phyloP scores from a whole-genome alignment of 106 monocot genomes.

The Apostasia shenzhenica region DNA sequence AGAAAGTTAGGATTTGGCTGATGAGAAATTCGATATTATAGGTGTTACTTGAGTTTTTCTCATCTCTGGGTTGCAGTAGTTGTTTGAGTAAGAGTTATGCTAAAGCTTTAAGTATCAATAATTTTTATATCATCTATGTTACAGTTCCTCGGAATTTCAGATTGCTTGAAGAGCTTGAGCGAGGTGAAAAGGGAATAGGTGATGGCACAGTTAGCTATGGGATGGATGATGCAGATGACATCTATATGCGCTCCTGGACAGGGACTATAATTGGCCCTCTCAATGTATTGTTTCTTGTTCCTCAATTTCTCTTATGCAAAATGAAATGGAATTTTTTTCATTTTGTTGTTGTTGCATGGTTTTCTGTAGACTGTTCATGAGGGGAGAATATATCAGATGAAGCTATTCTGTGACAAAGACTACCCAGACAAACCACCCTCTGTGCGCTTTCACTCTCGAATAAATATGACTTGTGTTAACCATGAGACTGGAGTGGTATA shows the following conservation, averaged over 20 bases:
- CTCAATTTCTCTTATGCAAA: too few species aligned
- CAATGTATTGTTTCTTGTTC: constrained; percentile 6
- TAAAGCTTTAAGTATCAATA: too few species aligned
- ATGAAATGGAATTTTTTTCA: too few species aligned
- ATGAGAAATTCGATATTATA: too few species aligned
- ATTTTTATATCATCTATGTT: neutral
- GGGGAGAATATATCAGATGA: constrained; percentile 31
- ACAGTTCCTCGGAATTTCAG: constrained; percentile 43
- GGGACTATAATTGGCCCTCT: constrained; percentile 35
- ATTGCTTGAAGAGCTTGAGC: constrained; percentile 46
- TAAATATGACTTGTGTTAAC: constrained; percentile 34
- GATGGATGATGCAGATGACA: constrained; percentile 37
- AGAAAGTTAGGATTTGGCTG: too few species aligned
- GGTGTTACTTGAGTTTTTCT: too few species aligned
- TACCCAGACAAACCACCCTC: constrained; percentile 26
- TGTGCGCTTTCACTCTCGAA: constrained; percentile 29
- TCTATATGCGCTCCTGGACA: constrained; percentile 33
- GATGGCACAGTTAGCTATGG: too few species aligned
- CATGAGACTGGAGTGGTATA: constrained; percentile 29
- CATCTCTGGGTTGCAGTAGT: too few species aligned
- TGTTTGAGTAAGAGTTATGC: too few species aligned
- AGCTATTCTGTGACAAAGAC: constrained; percentile 26
- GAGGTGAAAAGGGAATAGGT: constrained; percentile 15
- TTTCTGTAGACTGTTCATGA: constrained; percentile 27
- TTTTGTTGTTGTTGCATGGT: neutral